Percentiles rank a stretch among this genome's conserved stretches.
phyloP scores from a whole-genome alignment of 139 green algal genomes.

The Marvania coccoides region DNA sequence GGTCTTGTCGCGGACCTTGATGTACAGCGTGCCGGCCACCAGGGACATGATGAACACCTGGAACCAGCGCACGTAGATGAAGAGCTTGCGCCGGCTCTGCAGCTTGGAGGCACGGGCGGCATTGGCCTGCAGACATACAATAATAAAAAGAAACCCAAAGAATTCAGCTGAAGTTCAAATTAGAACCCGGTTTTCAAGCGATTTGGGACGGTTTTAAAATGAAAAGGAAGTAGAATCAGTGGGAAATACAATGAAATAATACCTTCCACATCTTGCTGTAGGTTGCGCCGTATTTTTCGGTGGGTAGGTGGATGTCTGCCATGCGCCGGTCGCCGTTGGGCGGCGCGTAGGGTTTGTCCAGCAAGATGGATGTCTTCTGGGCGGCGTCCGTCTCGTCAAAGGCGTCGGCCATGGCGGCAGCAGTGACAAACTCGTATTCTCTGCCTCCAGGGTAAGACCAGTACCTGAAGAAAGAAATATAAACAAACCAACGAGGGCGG shows the following conservation, averaged over 20 bases:
- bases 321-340: neutral
- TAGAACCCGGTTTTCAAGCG: neutral
- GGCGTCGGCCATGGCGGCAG: conserved; percentile 8
- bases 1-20: conserved; percentile 29
- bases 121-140: conserved; percentile 19
- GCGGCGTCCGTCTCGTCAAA: conserved; percentile 18
- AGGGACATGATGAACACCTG: conserved; percentile 30
- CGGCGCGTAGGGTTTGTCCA: neutral
- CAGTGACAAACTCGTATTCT: conserved; percentile 10
- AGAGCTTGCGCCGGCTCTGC: conserved; percentile 10
- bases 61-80: conserved; percentile 18
- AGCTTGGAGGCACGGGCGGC: conserved; percentile 29
- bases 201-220: neutral
- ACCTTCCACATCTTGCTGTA: neutral
- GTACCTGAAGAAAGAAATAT: too few species aligned
- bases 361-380: neutral
- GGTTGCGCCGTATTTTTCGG: neutral
- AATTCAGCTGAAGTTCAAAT: neutral
- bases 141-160: neutral
- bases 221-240: neutral
- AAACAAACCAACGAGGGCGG: too few species aligned
- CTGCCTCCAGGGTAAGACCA: neutral
- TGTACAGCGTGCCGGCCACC: conserved; percentile 40
- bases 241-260: neutral
- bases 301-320: neutral